Evolutionary conservation across 768 basidiomycete species (phyloP).

Genomic region (Hericium rajendrae): DNA sequence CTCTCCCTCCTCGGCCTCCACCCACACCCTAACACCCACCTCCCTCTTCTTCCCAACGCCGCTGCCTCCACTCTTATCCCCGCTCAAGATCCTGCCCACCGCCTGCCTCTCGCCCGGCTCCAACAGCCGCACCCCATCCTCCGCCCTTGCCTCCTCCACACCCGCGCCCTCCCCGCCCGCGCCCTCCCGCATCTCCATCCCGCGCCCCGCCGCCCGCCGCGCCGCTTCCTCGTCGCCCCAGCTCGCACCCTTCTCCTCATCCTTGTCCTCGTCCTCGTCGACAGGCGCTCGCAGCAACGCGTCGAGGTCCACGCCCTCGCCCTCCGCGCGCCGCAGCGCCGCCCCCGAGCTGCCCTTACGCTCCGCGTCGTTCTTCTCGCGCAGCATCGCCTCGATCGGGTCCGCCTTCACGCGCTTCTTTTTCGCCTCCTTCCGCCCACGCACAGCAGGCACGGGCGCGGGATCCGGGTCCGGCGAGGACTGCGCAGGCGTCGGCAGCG

Average conservation of each 20-base stretch:
- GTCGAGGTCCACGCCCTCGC: neutral
- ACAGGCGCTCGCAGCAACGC: conserved; percentile 4
- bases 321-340: conserved; percentile 9
- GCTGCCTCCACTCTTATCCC: conserved; percentile 10
- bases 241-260: neutral
- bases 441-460: neutral
- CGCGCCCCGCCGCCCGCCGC: neutral
- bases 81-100: conserved; percentile 21
- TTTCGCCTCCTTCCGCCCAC: neutral
- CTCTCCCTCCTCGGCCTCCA: neutral
- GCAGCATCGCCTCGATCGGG: conserved; percentile 11
- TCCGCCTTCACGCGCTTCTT: neutral
- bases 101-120: conserved; percentile 21
- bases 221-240: conserved; percentile 8
- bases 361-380: conserved; percentile 8
- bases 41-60: conserved; percentile 9
- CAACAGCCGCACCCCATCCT: conserved; percentile 21
- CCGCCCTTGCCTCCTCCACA: conserved; percentile 9
- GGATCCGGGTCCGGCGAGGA: neutral
- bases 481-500: neutral
- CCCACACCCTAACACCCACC: conserved; percentile 26
- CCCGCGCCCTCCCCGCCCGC: conserved; percentile 11
- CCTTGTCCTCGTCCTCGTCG: conserved; percentile 4
- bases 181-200: conserved; percentile 1
- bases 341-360: conserved; percentile 9